Percentiles rank a stretch among this genome's conserved stretches.
These are phyloP conservation scores for Geotrichum carabidarum DNA, from an alignment of 1,139 yeast species.

Conservation along the genomic window DNA sequence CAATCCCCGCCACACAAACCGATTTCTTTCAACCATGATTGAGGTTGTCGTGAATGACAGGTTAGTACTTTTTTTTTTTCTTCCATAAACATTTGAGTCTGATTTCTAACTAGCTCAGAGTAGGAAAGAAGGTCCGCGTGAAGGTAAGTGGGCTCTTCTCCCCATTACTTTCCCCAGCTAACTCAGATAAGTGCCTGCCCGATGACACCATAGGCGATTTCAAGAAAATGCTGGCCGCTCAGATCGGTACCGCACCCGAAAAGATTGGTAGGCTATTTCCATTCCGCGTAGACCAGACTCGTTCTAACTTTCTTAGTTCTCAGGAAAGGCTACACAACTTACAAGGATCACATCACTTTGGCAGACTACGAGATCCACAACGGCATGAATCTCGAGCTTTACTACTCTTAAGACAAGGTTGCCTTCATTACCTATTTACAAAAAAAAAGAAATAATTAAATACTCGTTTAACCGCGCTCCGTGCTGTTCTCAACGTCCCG, in stretches of 20 bases:
- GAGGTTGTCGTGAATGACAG: conserved; percentile 42
- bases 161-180: background rate
- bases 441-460: background rate
- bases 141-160: conserved; percentile 38
- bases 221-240: conserved; percentile 76
- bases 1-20: too few species aligned
- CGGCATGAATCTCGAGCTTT: conserved; percentile 81
- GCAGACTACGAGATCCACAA: conserved; percentile 93
- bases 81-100: background rate
- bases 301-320: conserved; percentile 26
- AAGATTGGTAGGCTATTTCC: conserved; percentile 44
- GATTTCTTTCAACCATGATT: conserved; percentile 32
- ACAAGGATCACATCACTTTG: conserved; percentile 81
- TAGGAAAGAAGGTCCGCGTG: conserved; percentile 83
- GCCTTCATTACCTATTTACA: conserved; percentile 2
- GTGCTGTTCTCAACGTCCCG: conserved; percentile 29
- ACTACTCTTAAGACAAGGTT: conserved; percentile 29
- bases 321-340: conserved; percentile 54
- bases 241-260: conserved; percentile 68
- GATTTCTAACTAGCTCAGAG: conserved; percentile 37
- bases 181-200: conserved; percentile 52
- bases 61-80: conserved; percentile 32
- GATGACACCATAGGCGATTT: conserved; percentile 90
- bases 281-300: background rate
- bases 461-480: conserved; percentile 35